Base-by-base conservation (phyloP, 768 basidiomycete species). In the Pulveroboletus frians region DNA sequence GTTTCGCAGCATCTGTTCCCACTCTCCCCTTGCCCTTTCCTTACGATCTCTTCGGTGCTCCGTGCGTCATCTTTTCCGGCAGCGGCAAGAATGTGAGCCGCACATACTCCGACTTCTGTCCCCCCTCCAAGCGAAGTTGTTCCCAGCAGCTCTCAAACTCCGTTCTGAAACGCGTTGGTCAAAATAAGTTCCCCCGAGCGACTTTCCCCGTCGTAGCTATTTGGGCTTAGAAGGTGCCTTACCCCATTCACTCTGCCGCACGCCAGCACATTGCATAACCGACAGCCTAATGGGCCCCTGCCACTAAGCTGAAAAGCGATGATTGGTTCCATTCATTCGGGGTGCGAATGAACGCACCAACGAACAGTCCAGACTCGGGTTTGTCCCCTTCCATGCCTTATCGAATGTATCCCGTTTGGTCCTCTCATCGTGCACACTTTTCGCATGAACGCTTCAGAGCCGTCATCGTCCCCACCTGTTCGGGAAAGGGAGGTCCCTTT, bases 341-440 rank as follows among this genome's bases (percentile, higher is more conserved):
- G 29, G 32, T 17, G 18, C 37, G 40, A 43, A 37, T 9, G 39
- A 61, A 72, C 78, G 30, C 40, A 79, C 83, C 88, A 92, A 66
- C 88, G 81, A 92, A 92, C 84, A 91, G 84, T 49, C 85, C 84
- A n/a, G 84, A 79, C 55, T 81, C 80, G 20, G 86, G 86, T 0
- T 71, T 66, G 43, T 61, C 69, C 78, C 89, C 60, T 76, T 72
- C 72, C 90, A 80, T 32, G 82, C 81, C 2, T 61, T 60, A 64
- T 89, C 83, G 63, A 93, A 91, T 34, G 81, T 73, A 58, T 88
- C 81, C 49, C 87, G 71, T 70, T 84, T 86, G 47, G 61, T 14
- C 13, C 13, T 14, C 14, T 30, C 11, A 30, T 30, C 29, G 30
- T 65, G 6, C 85, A 75, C 17, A 90, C 83, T 6, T 62, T 67